A percentile compares a stretch with the other conserved stretches of the same genome.
These are phyloP conservation scores for Stevia rebaudiana DNA, from an alignment of 140 eudicot species.

Conservation along the genomic window DNA sequence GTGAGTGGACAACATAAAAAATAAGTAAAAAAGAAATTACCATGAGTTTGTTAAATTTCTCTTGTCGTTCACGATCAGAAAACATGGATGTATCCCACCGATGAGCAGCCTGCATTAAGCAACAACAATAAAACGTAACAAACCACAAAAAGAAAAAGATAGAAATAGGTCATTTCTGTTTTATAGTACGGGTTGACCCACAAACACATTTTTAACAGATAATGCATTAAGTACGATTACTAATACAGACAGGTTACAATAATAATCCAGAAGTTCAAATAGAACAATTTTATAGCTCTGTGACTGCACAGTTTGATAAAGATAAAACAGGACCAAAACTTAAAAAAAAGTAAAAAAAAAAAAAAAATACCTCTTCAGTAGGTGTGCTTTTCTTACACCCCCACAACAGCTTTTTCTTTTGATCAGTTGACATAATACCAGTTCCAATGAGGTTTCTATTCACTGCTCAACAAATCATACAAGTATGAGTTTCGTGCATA, in stretches of 20 bases:
- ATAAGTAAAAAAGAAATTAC: constrained; percentile 34
- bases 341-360: too few relatives aligned
- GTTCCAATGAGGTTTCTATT: constrained; percentile 76
- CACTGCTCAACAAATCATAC: constrained; percentile 38
- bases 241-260: background rate
- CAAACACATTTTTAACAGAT: background rate
- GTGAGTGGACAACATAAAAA: constrained; percentile 9
- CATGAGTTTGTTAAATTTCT: constrained; percentile 94
- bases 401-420: constrained; percentile 97
- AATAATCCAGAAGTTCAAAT: background rate
- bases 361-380: constrained; percentile 64
- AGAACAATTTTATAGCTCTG: background rate
- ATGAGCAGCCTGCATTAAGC: constrained; percentile 48
- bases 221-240: background rate
- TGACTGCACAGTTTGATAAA: background rate
- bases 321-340: background rate
- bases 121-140: constrained; percentile 13
- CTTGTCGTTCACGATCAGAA: constrained; percentile 92
- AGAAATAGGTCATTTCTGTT: background rate
- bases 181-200: background rate
- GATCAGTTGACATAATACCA: constrained; percentile 86
- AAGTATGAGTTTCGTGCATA: background rate
- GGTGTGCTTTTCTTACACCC: constrained; percentile 77
- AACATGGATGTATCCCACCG: constrained; percentile 77
- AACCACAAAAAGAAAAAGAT: background rate